Conservation (phyloP, 768 basidiomycete species). For the Udeniomyces megalosporus region DNA sequence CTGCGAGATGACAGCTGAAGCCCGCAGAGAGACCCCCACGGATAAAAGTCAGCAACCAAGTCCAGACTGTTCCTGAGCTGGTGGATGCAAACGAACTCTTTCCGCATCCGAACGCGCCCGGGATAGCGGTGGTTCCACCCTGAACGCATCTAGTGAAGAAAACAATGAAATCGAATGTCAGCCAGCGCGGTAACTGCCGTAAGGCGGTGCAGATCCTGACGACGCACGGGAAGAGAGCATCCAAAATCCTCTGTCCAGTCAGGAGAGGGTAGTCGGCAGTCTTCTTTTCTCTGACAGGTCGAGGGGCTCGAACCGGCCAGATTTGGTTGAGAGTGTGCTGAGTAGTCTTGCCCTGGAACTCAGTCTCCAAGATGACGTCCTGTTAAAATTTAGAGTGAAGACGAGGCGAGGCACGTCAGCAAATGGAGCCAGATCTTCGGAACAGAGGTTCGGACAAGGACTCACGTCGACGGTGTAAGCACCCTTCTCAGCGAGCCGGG, state of each 20-base stretch:
- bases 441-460: slow-evolving; percentile 13
- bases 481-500: slow-evolving; percentile 81
- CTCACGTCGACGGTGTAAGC: slow-evolving; percentile 77
- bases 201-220: neutral
- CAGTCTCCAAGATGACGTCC: slow-evolving; percentile 93
- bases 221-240: slow-evolving; percentile 84
- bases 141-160: slow-evolving; percentile 51
- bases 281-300: slow-evolving; percentile 88
- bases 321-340: slow-evolving; percentile 94
- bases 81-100: slow-evolving; percentile 33
- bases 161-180: neutral
- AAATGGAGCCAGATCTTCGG: neutral
- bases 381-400: slow-evolving; percentile 25
- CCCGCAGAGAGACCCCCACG: neutral
- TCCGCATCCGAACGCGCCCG: slow-evolving; percentile 96
- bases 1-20: slow-evolving; percentile 82
- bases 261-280: slow-evolving; percentile 80
- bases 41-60: neutral
- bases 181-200: neutral
- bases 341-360: slow-evolving; percentile 86
- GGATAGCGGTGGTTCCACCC: slow-evolving; percentile 91
- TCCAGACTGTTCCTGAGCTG: too few species aligned
- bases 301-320: slow-evolving; percentile 96
- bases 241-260: slow-evolving; percentile 92
- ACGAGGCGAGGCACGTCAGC: neutral